Conservation (phyloP, 495 filamentous ascomycete species). For the Aspergillus conjunctus region DNA sequence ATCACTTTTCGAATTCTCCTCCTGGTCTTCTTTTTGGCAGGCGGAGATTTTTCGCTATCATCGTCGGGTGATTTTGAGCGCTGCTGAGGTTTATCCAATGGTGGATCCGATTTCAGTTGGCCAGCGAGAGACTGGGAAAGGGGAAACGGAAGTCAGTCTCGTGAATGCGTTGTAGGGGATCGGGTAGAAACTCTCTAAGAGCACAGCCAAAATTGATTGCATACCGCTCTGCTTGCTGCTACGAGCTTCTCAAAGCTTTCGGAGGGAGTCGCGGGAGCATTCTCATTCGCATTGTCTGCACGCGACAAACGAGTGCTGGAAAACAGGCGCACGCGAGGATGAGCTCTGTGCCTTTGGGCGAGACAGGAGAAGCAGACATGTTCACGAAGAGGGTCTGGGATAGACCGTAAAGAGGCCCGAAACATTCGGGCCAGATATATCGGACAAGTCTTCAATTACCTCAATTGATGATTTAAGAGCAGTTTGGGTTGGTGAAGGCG, state of each 20-base stretch:
- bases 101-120: not conserved
- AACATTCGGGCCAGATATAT: constrained; percentile 38
- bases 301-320: constrained; percentile 25
- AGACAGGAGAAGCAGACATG: constrained; percentile 45
- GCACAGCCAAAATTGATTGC: not conserved
- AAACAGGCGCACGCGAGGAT: constrained; percentile 33
- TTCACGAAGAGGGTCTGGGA: constrained; percentile 40
- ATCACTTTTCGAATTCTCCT: not conserved
- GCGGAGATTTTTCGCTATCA: not conserved
- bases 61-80: not conserved
- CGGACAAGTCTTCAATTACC: constrained; percentile 6
- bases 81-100: not conserved
- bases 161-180: not conserved
- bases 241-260: not conserved
- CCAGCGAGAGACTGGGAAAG: not conserved
- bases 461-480: constrained; percentile 12
- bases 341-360: constrained; percentile 30
- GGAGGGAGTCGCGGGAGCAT: not conserved
- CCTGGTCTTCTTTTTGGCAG: not conserved
- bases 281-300: constrained; percentile 4
- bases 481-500: not conserved
- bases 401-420: constrained; percentile 44
- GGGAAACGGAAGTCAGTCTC: not conserved
- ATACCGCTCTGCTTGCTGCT: not conserved
- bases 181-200: not conserved